Percentiles rank a stretch among this genome's conserved stretches.
Evolutionary conservation across 2,329 filamentous ascomycete species (phyloP).

Genomic region (Xylariaceae sp.): DNA sequence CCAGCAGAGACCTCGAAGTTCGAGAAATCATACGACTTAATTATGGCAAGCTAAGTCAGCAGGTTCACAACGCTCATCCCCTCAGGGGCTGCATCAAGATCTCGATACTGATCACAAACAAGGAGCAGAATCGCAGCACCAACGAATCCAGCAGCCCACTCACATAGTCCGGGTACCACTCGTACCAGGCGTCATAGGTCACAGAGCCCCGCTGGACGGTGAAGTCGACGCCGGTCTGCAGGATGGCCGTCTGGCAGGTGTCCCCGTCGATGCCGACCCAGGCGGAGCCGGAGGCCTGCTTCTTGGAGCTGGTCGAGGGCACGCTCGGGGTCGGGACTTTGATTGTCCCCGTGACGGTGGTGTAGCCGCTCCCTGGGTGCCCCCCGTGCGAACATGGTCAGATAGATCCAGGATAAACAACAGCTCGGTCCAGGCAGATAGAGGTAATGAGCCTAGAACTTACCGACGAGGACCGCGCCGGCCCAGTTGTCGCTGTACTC

Average conservation of each 20-base stretch:
- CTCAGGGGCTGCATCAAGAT: too few species aligned
- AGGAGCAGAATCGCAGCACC: too few species aligned
- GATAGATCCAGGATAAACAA: background rate
- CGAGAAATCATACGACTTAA: slow-evolving; percentile 45
- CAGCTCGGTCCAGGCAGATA: too few species aligned
- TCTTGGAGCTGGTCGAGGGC: slow-evolving; percentile 8
- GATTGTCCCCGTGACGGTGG: slow-evolving; percentile 44
- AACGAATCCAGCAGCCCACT: too few species aligned
- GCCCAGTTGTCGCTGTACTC: slow-evolving; percentile 52
- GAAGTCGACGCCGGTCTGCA: slow-evolving; percentile 52
- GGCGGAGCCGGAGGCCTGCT: slow-evolving; percentile 10
- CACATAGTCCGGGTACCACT: slow-evolving; percentile 53
- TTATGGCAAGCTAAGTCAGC: too few species aligned
- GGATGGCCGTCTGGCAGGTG: slow-evolving; percentile 45
- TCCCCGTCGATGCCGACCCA: slow-evolving; percentile 58
- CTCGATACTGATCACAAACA: too few species aligned
- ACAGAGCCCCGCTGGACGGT: slow-evolving; percentile 32
- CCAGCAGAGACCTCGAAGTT: slow-evolving; percentile 30
- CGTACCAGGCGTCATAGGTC: slow-evolving; percentile 49
- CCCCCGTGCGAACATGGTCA: background rate
- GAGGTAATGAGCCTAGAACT: too few species aligned
- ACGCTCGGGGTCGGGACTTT: slow-evolving; percentile 41
- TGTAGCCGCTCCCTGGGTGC: slow-evolving; percentile 21
- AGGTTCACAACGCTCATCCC: too few species aligned
- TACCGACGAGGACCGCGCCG: slow-evolving; percentile 44